Evolutionary conservation across 805 yeast genomes (phyloP), one percentile per base, ranked within the genome.

Genomic region (Babjeviella inositovora): DNA sequence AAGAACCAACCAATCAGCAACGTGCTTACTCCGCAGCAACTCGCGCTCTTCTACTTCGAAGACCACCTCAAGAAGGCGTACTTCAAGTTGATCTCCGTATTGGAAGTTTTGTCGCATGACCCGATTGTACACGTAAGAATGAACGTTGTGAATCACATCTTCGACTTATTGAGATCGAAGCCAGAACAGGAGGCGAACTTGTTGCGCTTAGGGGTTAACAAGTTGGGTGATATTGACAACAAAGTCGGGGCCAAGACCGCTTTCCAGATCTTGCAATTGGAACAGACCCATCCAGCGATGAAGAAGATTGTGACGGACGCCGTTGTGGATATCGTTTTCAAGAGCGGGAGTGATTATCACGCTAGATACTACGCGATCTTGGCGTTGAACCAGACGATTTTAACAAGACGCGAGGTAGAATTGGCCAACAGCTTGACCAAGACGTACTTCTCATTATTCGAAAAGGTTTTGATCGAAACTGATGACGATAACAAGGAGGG

Each of bases 111-210:
- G 26, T 63, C 81, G n/a, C 93, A 81, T 39, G 98, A 90, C 45
- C 77, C 95, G 8, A 84, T 90, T 35, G 68, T 73, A 28, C 87
- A 79, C 41, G 93, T 87, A 20, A 70, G 93, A 45, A 62, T 74
- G 57, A 79, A 70, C 31, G 70, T 76, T 14, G 65, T 84, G 16
- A 55, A 67, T 19, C 84, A 80, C 40, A 63, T 85, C 15, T 79
- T 84, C 34, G 93, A 79, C 27, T 56, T 90, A 20, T 53, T 90
- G 29, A 71, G 71, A 32, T 59, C 75, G 5, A 87, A 85, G 46
- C 97, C 98, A 4, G 98, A 90, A 53, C 98, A 90, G 56, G 98
- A 90, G 47, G 92, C 74, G 24, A 90, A 90, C 45, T 55, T 90
- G 33, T 58, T 90, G 37, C 65, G 84, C 36, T 58, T 90, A 25